Percentiles rank a stretch among this genome's conserved stretches.
Conservation (phyloP, 768 basidiomycete species). For the Punctularia strigosozonata region DNA sequence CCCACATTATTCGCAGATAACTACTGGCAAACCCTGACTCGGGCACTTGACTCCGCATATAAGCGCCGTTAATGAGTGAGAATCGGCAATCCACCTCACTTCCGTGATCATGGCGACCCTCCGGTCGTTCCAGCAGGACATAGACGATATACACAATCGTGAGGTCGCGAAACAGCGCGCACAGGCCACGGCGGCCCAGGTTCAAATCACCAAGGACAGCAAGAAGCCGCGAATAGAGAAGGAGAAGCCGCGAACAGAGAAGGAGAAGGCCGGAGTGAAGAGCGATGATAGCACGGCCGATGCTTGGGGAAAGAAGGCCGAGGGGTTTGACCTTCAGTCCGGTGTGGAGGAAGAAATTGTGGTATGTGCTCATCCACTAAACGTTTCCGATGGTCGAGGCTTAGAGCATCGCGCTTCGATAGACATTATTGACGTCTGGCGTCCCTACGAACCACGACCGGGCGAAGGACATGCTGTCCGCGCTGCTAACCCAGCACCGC, state of each 20-base stretch:
- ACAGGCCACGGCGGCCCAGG: conserved; percentile 19
- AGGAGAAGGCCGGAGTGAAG: conserved; percentile 19
- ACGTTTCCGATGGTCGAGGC: conserved; percentile 3
- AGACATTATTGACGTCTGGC: conserved; percentile 36
- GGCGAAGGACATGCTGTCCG: conserved; percentile 55
- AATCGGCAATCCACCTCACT: too few relatives aligned
- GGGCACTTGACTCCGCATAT: too few relatives aligned
- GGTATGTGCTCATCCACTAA: conserved; percentile 21
- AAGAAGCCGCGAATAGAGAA: too few relatives aligned
- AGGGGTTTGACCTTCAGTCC: conserved; percentile 3
- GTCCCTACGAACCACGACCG: conserved; percentile 30
- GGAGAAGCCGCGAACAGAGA: conserved; percentile 23
- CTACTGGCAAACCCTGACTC: too few relatives aligned
- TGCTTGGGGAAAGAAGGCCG: not conserved
- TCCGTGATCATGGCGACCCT: conserved; percentile 45
- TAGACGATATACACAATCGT: conserved; percentile 61
- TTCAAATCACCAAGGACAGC: too few relatives aligned
- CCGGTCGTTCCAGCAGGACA: conserved; percentile 61
- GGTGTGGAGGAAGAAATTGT: conserved; percentile 46
- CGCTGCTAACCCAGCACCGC: conserved; percentile 49
- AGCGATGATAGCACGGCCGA: conserved; percentile 4
- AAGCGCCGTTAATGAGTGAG: too few relatives aligned
- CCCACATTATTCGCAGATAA: too few relatives aligned
- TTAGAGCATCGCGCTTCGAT: conserved; percentile 4
- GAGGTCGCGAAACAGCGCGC: conserved; percentile 55